Evolutionary conservation across 2,329 filamentous ascomycete species (phyloP), one percentile per base, ranked within the genome.

Genomic region (Sporothrix brasiliensis): DNA sequence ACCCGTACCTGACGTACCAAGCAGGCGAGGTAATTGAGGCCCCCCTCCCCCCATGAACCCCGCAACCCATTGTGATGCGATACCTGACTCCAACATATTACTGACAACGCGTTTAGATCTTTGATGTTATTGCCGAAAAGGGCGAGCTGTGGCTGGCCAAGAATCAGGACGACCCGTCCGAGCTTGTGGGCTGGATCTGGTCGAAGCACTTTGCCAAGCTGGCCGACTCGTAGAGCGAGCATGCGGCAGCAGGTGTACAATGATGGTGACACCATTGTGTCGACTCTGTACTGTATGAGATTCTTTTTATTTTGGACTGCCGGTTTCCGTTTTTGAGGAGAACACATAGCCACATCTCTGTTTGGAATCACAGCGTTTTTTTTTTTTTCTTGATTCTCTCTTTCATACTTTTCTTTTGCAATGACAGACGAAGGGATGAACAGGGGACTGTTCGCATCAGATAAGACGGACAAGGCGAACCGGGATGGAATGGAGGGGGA

Each of bases 101-200:
- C 66, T 71, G 67, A 72, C 71, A 67, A 13, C 49, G 9, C 16
- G 66, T 73, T n/a, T 19, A 91, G 87, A 92, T 94, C 73, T 94
- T 94, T 77, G 92, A 94, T 81, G 91, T 99, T 68, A 93, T 99
- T 77, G 95, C 91, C 41, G 94, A 97, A 80, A 97, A 97, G 79
- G 95, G 95, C 73, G 95, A 99, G 83, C 86, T 98, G 65, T 99
- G 95, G 95, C 88, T 99, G 70, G 95, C 95, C 68, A 93, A 93
- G 80, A 99, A 99, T 78, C 95, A 99, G 81, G 95, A 99, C 77
- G 95, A 99, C 79, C 83, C 88, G 1, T 85, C 83, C 13, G 87
- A 91, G 74, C 86, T 89, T 74, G 89, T 98, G 47, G 95, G 95
- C 67, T 99, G 95, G 95, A 97, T 99, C 76, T 99, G 95, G 95